phyloP scores from a whole-genome alignment of 2,329 filamentous ascomycete species.

The Gnomoniopsis sp. region DNA sequence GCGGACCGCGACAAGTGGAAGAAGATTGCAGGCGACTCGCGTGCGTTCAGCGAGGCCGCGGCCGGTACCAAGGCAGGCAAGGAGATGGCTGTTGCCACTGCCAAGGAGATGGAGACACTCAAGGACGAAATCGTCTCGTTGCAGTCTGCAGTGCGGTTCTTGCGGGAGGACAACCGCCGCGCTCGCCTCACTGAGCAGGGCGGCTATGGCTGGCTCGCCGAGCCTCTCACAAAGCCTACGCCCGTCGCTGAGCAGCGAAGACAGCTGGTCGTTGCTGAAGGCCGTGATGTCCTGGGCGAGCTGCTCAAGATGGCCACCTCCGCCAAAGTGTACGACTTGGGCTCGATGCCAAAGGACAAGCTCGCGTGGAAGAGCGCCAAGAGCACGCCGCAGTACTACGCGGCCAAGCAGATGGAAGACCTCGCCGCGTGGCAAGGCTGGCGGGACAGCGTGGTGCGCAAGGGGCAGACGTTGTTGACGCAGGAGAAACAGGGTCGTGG shows the following conservation, averaged over 20 bases:
- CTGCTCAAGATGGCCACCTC: constrained; percentile 59
- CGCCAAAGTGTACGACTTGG: constrained; percentile 59
- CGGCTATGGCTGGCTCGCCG: constrained; percentile 59
- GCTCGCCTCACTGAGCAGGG: constrained; percentile 56
- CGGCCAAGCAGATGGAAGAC: constrained; percentile 62
- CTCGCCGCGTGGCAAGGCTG: constrained; percentile 60
- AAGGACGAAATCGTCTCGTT: constrained; percentile 64
- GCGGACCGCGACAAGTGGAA: constrained; percentile 68
- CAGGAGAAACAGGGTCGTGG: constrained; percentile 19
- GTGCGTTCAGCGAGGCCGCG: constrained; percentile 49
- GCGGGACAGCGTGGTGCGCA: constrained; percentile 53
- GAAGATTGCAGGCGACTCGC: constrained; percentile 63
- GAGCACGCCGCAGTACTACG: constrained; percentile 63
- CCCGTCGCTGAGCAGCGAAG: constrained; percentile 45
- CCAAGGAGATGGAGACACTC: constrained; percentile 69
- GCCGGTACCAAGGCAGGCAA: constrained; percentile 51
- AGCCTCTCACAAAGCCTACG: constrained; percentile 52
- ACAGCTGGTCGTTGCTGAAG: constrained; percentile 55
- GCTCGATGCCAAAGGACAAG: constrained; percentile 53
- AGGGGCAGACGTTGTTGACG: constrained; percentile 40
- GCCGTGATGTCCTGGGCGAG: constrained; percentile 61
- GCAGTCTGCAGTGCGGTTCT: constrained; percentile 63
- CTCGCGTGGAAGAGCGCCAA: constrained; percentile 64
- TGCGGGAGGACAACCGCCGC: constrained; percentile 64
- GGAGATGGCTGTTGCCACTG: constrained; percentile 66